A percentile compares a stretch with the other conserved stretches of the same genome.
phyloP scores from a whole-genome alignment of 768 basidiomycete species.

The Kockovaella imperatae region DNA sequence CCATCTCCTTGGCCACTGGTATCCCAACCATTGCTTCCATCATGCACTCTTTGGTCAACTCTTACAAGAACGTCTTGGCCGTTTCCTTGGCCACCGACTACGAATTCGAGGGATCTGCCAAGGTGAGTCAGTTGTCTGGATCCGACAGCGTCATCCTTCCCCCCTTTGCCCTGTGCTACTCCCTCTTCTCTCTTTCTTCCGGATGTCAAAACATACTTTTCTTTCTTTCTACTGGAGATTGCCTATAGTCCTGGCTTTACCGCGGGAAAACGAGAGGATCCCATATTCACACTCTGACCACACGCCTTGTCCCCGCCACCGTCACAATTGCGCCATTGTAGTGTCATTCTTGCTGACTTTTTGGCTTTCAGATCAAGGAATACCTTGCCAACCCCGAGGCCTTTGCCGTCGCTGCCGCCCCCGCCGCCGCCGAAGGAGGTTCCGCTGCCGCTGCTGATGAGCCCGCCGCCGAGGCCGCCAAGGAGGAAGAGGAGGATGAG shows the following conservation, averaged over 20 bases:
- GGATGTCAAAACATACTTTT: slow-evolving; percentile 42
- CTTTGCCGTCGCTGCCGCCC: slow-evolving; percentile 75
- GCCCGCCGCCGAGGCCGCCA: slow-evolving; percentile 50
- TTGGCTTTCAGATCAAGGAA: slow-evolving; percentile 71
- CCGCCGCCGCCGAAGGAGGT: slow-evolving; percentile 48
- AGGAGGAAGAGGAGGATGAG: slow-evolving; percentile 57
- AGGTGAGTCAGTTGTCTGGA: slow-evolving; percentile 53
- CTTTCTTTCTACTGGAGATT: slow-evolving; percentile 77
- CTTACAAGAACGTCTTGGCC: slow-evolving; percentile 96
- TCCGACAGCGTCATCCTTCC: slow-evolving; percentile 15
- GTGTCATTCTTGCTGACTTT: slow-evolving; percentile 8
- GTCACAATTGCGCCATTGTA: slow-evolving; percentile 8
- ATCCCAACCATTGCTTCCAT: slow-evolving; percentile 95
- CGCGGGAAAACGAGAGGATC: slow-evolving; percentile 18
- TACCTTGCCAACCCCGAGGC: slow-evolving; percentile 97
- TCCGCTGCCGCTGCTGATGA: slow-evolving; percentile 52
- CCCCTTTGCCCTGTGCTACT: slow-evolving; percentile 2
- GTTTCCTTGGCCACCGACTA: slow-evolving; percentile 85
- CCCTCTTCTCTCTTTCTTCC: slow-evolving; percentile 35
- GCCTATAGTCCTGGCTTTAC: slow-evolving; percentile 52
- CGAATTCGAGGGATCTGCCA: slow-evolving; percentile 85
- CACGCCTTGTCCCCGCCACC: slow-evolving; percentile 1
- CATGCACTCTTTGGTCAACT: slow-evolving; percentile 89
- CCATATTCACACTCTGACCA: slow-evolving; percentile 29
- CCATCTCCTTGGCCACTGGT: slow-evolving; percentile 88